Percentiles rank a stretch among this genome's conserved stretches.
Evolutionary conservation across 768 basidiomycete species (phyloP).

Genomic region (Boletus subcaerulescens): DNA sequence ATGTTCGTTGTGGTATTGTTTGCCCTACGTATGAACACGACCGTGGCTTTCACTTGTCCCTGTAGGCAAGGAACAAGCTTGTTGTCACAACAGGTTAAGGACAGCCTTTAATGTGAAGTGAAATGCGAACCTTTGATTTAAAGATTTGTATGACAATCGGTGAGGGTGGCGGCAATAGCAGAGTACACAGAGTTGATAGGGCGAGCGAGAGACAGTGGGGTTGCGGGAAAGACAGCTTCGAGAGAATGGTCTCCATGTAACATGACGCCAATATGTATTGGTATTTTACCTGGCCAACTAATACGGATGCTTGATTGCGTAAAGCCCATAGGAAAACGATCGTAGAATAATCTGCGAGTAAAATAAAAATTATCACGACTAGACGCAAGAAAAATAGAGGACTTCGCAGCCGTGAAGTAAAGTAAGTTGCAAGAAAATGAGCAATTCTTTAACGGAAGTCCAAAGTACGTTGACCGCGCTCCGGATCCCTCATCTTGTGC

Average conservation of each 20-base stretch:
- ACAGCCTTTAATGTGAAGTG: too few species aligned
- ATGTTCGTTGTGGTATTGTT: too few species aligned
- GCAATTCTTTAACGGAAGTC: constrained; percentile 27
- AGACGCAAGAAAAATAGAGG: neutral
- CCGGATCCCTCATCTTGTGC: constrained; percentile 75
- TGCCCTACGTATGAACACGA: too few species aligned
- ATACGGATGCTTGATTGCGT: neutral
- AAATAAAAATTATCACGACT: constrained; percentile 7
- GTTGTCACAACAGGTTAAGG: too few species aligned
- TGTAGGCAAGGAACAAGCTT: too few species aligned
- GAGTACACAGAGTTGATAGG: constrained; percentile 1
- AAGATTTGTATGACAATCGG: neutral
- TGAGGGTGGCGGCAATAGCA: neutral
- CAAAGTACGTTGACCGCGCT: constrained; percentile 57
- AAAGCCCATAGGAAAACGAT: neutral
- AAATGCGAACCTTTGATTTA: too few species aligned
- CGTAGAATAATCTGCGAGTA: constrained; percentile 4
- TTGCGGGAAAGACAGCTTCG: constrained; percentile 5
- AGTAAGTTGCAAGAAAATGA: neutral
- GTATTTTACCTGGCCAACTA: neutral
- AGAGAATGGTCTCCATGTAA: neutral
- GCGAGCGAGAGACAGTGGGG: constrained; percentile 6
- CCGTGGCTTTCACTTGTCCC: too few species aligned
- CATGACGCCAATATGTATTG: too few species aligned
- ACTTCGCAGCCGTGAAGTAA: neutral